Base-by-base conservation (phyloP, 169 alveolate species). In the Eimeria praecox region DNA sequence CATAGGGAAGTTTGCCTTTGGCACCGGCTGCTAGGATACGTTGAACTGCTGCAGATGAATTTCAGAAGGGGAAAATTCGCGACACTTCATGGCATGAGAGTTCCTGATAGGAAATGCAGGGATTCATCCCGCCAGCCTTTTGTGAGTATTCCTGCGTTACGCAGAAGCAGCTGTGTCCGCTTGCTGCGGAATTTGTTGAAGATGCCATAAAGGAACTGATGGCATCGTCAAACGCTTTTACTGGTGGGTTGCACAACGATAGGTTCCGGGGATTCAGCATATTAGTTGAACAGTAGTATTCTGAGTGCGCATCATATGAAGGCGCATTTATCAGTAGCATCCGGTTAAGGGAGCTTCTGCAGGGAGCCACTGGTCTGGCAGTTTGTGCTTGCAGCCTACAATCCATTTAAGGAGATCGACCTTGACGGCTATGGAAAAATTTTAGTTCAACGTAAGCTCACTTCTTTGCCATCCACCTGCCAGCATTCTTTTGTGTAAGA, bases 381-480 rank as follows among this genome's bases (percentile, higher is more conserved):
- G 16, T 1, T 66, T 30, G 30, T 66, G 44, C 18, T 35, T 75
- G 85, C 85, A 75, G 85, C 10, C 18, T 38, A 75, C 27, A 75
- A 75, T 27, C 85, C 85, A 5, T 75, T 16, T 33, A 75, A 75
- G 56, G 85, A 40, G 27, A 33, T 75, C 33, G 35, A 35, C 8
- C 30, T 75, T 75, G 85, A 75, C 49, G 85, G 85, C n/a, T 75
- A 75, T 27, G 85, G 85, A 27, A 75, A 75, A 42, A 5, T 75
- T 22, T 42, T 75, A 56, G 35, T 75, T 20, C 85, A 75, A 27
- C 2, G 85, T 75, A 38, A 75, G 85, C 10, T 42, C 18, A 16
- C 12, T 38, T 18, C 54, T 73, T 6, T 66, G 20, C 1, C 9
- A n/a, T 30, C 2, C 16, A 66, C 77, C 77, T 2, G 1, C 30